Evolutionary conservation across 192 early-diverging fungal genomes (phyloP).

Genomic region (Allomyces javanicus): DNA sequence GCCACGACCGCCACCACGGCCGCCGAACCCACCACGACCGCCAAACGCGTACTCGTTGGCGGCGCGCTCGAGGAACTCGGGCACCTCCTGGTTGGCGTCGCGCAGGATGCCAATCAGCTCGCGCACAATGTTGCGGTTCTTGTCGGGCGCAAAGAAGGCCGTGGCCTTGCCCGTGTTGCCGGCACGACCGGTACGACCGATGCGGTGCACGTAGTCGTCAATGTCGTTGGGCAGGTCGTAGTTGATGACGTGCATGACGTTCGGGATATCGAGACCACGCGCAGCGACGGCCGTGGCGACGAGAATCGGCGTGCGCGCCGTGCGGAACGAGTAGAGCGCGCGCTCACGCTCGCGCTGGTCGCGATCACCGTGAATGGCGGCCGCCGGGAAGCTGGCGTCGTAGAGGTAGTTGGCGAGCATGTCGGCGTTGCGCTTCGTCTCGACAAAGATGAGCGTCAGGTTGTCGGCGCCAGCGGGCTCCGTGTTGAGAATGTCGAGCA

Average conservation of each 20-base stretch:
- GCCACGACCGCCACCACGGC: slow-evolving; percentile 26
- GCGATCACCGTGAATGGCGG: slow-evolving; percentile 91
- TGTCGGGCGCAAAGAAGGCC: slow-evolving; percentile 80
- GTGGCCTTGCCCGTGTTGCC: slow-evolving; percentile 84
- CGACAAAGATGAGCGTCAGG: slow-evolving; percentile 88
- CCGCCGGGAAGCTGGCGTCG: slow-evolving; percentile 61
- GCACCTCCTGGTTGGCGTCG: slow-evolving; percentile 90
- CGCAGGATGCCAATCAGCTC: slow-evolving; percentile 70
- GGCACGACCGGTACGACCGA: slow-evolving; percentile 93
- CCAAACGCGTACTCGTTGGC: slow-evolving; percentile 31
- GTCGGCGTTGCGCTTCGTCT: slow-evolving; percentile 90
- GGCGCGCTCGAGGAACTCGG: slow-evolving; percentile 54
- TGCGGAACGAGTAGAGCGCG: slow-evolving; percentile 70
- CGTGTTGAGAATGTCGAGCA: slow-evolving; percentile 60
- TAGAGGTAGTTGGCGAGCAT: slow-evolving; percentile 63
- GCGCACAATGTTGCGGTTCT: slow-evolving; percentile 58
- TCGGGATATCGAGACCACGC: slow-evolving; percentile 77
- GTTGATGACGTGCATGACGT: slow-evolving; percentile 73
- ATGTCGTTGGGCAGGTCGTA: slow-evolving; percentile 90
- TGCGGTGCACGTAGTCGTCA: slow-evolving; percentile 98
- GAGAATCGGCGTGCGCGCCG: slow-evolving; percentile 52
- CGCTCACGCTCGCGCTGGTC: slow-evolving; percentile 88
- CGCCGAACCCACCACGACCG: slow-evolving; percentile 16
- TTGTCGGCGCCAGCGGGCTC: slow-evolving; percentile 17
- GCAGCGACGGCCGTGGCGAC: slow-evolving; percentile 96